Conservation (phyloP, 2,329 filamentous ascomycete genomes). For the Xylaria sp. region DNA sequence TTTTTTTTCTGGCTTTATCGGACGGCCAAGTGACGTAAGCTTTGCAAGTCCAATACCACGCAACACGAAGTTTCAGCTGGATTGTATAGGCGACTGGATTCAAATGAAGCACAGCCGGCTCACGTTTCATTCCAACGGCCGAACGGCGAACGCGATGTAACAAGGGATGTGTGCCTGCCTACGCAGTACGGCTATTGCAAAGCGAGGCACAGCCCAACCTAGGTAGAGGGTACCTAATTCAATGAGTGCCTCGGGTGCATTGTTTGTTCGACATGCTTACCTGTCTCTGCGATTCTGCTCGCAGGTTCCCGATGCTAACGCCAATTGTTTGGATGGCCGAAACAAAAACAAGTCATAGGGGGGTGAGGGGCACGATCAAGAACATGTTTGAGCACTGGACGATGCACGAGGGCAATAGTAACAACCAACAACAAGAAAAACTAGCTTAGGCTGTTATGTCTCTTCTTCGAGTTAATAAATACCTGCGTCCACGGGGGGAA, state of each 20-base stretch:
- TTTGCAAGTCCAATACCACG: slow-evolving; percentile 1
- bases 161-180: slow-evolving; percentile 12
- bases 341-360: slow-evolving; percentile 6
- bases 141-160: slow-evolving; percentile 12
- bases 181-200: not conserved
- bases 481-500: not conserved
- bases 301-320: not conserved
- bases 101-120: slow-evolving; percentile 6
- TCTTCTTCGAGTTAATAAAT: slow-evolving; percentile 10
- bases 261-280: slow-evolving; percentile 12
- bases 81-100: slow-evolving; percentile 2
- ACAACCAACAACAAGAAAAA: not conserved
- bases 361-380: slow-evolving; percentile 4
- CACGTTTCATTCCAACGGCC: not conserved
- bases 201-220: slow-evolving; percentile 7
- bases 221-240: slow-evolving; percentile 5
- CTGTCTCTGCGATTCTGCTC: slow-evolving; percentile 3
- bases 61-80: slow-evolving; percentile 4
- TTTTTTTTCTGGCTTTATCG: not conserved
- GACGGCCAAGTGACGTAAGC: slow-evolving; percentile 5
- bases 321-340: slow-evolving; percentile 3
- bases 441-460: not conserved
- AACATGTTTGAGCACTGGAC: not conserved
- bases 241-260: slow-evolving; percentile 1
- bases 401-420: not conserved